Evolutionary conservation across 371 early-diverging fungal species (phyloP).

Genomic region (Batrachochytrium dendrobatidis): DNA sequence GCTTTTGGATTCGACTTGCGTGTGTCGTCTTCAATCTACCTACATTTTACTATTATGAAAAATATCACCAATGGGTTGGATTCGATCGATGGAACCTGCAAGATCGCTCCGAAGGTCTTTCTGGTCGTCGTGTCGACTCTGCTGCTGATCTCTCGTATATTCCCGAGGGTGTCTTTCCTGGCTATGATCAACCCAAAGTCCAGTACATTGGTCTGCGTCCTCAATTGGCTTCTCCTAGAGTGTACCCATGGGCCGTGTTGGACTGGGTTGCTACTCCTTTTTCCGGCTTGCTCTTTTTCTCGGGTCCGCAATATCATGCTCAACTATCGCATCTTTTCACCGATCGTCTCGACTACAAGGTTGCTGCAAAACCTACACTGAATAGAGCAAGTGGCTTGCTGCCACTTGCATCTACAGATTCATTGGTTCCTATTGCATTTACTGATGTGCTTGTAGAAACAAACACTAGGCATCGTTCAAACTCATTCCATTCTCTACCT

Average conservation of each 20-base stretch:
- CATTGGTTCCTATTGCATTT: not conserved
- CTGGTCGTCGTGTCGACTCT: constrained; percentile 16
- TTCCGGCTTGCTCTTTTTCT: constrained; percentile 31
- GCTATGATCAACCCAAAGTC: constrained; percentile 19
- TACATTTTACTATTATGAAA: constrained; percentile 38
- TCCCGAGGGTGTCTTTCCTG: not conserved
- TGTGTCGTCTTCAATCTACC: constrained; percentile 27
- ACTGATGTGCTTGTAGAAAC: not conserved
- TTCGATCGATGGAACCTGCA: constrained; percentile 40
- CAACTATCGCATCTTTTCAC: constrained; percentile 36
- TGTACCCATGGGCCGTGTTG: constrained; percentile 21
- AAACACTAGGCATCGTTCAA: not conserved
- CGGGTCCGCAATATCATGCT: constrained; percentile 34
- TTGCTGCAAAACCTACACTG: constrained; percentile 30
- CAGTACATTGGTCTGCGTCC: constrained; percentile 37
- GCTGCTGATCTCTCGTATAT: constrained; percentile 9
- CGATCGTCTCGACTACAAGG: constrained; percentile 39
- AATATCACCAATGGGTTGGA: constrained; percentile 42
- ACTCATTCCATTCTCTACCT: not conserved
- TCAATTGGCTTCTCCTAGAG: constrained; percentile 20
- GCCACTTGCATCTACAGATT: constrained; percentile 4
- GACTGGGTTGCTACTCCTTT: constrained; percentile 37
- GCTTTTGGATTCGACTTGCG: constrained; percentile 32
- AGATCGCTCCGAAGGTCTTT: not conserved
- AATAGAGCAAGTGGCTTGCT: constrained; percentile 1